Percentiles rank a stretch among this genome's conserved stretches.
Evolutionary conservation across 371 early-diverging fungal species (phyloP).

Genomic region (Actinomucor elegans): DNA sequence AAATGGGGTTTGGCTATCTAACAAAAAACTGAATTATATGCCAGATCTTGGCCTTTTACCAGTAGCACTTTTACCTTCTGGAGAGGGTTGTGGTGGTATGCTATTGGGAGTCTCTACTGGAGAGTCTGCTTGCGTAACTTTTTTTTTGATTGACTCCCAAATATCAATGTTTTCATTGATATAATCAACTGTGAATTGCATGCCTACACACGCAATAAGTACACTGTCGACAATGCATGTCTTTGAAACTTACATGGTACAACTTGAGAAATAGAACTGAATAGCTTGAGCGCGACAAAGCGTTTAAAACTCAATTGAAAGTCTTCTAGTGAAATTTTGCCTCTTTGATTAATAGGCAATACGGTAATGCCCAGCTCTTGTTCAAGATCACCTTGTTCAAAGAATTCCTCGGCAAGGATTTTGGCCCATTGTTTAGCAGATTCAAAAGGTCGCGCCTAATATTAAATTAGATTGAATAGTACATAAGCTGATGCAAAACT

Average conservation of each 20-base stretch:
- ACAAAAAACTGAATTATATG: too few relatives aligned
- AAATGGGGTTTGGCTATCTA: too few relatives aligned
- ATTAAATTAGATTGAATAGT: constrained; percentile 2
- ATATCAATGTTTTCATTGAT: constrained; percentile 32
- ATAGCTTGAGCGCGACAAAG: constrained; percentile 42
- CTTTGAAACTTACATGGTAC: constrained; percentile 41
- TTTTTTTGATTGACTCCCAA: constrained; percentile 30
- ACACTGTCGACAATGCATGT: too few relatives aligned
- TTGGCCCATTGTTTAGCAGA: constrained; percentile 62
- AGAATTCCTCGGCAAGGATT: constrained; percentile 62
- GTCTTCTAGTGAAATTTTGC: constrained; percentile 35
- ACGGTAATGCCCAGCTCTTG: constrained; percentile 54
- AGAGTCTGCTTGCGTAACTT: too few relatives aligned
- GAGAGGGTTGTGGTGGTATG: constrained; percentile 17
- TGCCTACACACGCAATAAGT: background rate
- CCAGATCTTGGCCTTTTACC: constrained; percentile 15
- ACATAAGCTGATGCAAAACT: too few relatives aligned
- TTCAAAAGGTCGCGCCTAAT: constrained; percentile 62
- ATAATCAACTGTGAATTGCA: constrained; percentile 38
- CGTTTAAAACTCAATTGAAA: constrained; percentile 43
- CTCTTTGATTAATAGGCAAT: constrained; percentile 42
- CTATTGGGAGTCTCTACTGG: constrained; percentile 1
- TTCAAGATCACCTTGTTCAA: constrained; percentile 70
- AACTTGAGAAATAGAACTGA: constrained; percentile 28
- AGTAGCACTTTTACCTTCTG: constrained; percentile 8